Evolutionary conservation across 495 filamentous ascomycete species (phyloP).

Genomic region (Daldinia vernicosa): DNA sequence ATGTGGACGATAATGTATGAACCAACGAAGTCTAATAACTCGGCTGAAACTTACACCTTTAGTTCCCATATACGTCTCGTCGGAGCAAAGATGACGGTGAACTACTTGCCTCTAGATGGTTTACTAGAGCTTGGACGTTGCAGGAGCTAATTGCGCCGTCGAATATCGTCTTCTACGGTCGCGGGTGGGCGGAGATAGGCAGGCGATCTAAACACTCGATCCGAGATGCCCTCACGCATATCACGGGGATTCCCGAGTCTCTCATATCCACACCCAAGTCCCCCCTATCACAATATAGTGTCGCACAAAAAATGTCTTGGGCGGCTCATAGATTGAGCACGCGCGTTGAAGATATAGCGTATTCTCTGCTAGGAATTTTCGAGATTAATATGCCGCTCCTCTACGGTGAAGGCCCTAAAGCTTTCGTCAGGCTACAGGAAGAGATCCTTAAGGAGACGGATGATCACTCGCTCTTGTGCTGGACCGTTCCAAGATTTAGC

Average conservation of each 20-base stretch:
- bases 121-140: slow-evolving; percentile 50
- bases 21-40: background rate
- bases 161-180: slow-evolving; percentile 44
- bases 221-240: background rate
- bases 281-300: slow-evolving; percentile 12
- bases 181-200: slow-evolving; percentile 40
- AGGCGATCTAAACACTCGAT: background rate
- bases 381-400: slow-evolving; percentile 48
- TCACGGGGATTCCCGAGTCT: slow-evolving; percentile 35
- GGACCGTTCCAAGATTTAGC: slow-evolving; percentile 28
- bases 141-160: slow-evolving; percentile 47
- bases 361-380: slow-evolving; percentile 48
- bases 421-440: slow-evolving; percentile 47
- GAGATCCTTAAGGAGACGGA: slow-evolving; percentile 45
- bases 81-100: background rate
- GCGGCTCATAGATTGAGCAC: slow-evolving; percentile 37
- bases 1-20: slow-evolving; percentile 12
- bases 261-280: slow-evolving; percentile 3
- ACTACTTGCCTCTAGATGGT: slow-evolving; percentile 36
- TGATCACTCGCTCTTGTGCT: slow-evolving; percentile 46
- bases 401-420: slow-evolving; percentile 47
- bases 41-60: background rate
- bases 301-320: slow-evolving; percentile 48
- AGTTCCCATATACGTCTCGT: slow-evolving; percentile 22
- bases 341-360: slow-evolving; percentile 45